phyloP scores from a whole-genome alignment of 331 rosid genomes.

The Rosa hybrid region DNA sequence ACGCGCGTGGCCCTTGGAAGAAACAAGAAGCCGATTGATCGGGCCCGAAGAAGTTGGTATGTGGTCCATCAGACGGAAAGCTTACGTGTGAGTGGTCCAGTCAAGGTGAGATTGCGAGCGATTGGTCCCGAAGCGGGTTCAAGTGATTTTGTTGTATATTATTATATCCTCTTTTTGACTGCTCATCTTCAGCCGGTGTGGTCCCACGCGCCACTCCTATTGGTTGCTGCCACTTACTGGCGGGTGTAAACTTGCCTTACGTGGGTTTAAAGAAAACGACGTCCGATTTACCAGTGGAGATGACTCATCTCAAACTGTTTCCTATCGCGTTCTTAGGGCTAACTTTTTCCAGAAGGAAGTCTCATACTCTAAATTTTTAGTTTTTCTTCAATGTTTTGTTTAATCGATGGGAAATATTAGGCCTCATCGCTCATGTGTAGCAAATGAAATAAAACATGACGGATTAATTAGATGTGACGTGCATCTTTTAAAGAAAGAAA shows the following conservation, averaged over 20 bases:
- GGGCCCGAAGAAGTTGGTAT: background rate
- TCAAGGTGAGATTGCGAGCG: background rate
- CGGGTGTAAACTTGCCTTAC: background rate
- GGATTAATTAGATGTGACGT: too few relatives aligned
- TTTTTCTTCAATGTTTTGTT: background rate
- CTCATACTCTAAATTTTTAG: too few relatives aligned
- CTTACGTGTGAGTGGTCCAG: background rate
- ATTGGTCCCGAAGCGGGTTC: background rate
- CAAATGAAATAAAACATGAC: too few relatives aligned
- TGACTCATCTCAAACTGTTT: background rate
- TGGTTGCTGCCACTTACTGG: background rate
- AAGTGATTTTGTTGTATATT: background rate
- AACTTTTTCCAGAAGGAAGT: too few relatives aligned
- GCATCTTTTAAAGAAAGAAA: too few relatives aligned
- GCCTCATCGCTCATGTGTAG: too few relatives aligned
- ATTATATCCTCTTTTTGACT: background rate
- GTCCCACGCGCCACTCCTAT: background rate
- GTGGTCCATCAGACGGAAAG: slow-evolving; percentile 2
- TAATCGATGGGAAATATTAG: background rate
- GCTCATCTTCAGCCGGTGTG: background rate
- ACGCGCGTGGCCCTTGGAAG: background rate
- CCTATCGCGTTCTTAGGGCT: background rate
- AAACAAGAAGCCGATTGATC: background rate
- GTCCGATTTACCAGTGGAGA: background rate
- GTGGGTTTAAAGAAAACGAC: background rate